phyloP scores from a whole-genome alignment of 192 early-diverging fungal species.

The Backusella morwellensis region DNA sequence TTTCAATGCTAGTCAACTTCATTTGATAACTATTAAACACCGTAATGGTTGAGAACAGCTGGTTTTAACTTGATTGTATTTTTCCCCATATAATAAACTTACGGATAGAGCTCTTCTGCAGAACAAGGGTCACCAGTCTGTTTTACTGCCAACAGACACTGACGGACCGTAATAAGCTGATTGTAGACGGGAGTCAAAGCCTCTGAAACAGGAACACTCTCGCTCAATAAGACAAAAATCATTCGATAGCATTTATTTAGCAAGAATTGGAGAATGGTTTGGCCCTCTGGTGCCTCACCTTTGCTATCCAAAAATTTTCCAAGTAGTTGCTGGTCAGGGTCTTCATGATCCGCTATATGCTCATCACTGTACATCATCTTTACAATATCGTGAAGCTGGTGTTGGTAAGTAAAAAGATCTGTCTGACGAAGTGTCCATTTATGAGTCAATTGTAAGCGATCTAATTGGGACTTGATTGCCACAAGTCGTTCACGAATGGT shows the following conservation, averaged over 20 bases:
- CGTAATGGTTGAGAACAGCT: neutral
- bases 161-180: conserved; percentile 67
- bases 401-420: conserved; percentile 68
- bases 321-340: neutral
- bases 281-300: conserved; percentile 62
- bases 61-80: neutral
- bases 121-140: conserved; percentile 64
- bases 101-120: conserved; percentile 67
- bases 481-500: conserved; percentile 60
- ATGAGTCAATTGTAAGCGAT: conserved; percentile 70
- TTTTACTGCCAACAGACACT: conserved; percentile 63
- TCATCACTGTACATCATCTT: conserved; percentile 51
- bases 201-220: conserved; percentile 69
- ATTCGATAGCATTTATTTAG: conserved; percentile 75
- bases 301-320: conserved; percentile 58
- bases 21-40: conserved; percentile 57
- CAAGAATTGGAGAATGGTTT: conserved; percentile 63
- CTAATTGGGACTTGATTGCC: conserved; percentile 72
- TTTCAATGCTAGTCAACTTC: conserved; percentile 81
- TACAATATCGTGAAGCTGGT: conserved; percentile 72
- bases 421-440: conserved; percentile 80
- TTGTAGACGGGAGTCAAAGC: conserved; percentile 68
- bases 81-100: neutral
- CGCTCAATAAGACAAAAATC: conserved; percentile 68
- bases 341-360: neutral